Percentiles rank a stretch among this genome's conserved stretches.
phyloP scores from a whole-genome alignment of 2,329 filamentous ascomycete genomes.

The Calonectria fujianensis region DNA sequence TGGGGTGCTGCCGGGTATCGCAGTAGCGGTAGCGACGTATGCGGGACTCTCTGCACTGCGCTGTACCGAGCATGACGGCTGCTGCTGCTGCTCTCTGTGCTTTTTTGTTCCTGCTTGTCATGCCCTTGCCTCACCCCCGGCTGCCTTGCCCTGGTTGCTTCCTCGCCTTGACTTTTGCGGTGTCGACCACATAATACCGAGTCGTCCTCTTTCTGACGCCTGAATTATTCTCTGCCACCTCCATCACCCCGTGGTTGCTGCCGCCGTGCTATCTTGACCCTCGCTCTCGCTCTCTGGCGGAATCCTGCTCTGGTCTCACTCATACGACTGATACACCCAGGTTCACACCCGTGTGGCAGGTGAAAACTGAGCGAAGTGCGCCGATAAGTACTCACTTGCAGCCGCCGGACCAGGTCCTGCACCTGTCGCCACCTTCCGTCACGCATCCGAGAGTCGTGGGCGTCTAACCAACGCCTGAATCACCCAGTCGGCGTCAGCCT shows the following conservation, averaged over 20 bases:
- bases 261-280: neutral
- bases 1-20: constrained; percentile 38
- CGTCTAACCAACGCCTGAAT: constrained; percentile 54
- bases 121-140: constrained; percentile 34
- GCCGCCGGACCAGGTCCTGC: constrained; percentile 44
- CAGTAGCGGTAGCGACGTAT: constrained; percentile 28
- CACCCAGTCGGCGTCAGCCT: constrained; percentile 49
- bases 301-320: constrained; percentile 14
- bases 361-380: constrained; percentile 18
- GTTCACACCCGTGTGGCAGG: neutral
- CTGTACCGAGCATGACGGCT: constrained; percentile 19
- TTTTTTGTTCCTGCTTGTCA: constrained; percentile 35
- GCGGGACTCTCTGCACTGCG: constrained; percentile 4
- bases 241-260: neutral
- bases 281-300: neutral
- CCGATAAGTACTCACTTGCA: constrained; percentile 41
- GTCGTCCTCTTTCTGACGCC: constrained; percentile 26
- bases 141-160: constrained; percentile 15
- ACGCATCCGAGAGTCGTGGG: constrained; percentile 47
- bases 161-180: constrained; percentile 25
- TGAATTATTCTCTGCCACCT: constrained; percentile 6
- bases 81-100: constrained; percentile 26
- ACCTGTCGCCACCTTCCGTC: constrained; percentile 33
- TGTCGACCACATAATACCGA: constrained; percentile 40
- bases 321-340: neutral